Evolutionary conservation across 2,329 filamentous ascomycete genomes (phyloP).

Genomic region (Ceratocystiopsis brevicomis): DNA sequence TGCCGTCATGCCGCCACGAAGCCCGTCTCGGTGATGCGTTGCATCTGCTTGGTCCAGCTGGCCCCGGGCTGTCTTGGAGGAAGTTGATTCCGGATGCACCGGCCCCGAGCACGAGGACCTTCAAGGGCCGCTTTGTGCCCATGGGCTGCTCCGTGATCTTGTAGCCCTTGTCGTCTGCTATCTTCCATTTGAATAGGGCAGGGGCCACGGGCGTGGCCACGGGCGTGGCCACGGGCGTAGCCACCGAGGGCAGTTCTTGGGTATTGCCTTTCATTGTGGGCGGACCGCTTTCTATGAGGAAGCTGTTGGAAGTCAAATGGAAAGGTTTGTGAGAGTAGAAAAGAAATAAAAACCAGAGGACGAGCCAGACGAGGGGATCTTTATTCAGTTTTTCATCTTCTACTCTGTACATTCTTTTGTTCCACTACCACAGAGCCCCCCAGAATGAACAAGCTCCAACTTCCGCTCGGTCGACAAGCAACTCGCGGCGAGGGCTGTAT

Average conservation of each 20-base stretch:
- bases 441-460: too few relatives aligned
- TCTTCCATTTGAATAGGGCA: not conserved
- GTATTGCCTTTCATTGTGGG: too few relatives aligned
- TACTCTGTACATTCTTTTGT: too few relatives aligned
- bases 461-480: too few relatives aligned
- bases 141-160: not conserved
- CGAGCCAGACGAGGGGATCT: too few relatives aligned
- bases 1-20: conserved; percentile 14
- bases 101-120: not conserved
- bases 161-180: not conserved
- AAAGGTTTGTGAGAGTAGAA: too few relatives aligned
- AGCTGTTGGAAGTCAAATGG: too few relatives aligned
- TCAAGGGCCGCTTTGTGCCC: not conserved
- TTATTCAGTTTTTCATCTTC: too few relatives aligned
- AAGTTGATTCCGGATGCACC: conserved; percentile 1
- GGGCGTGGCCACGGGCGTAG: not conserved
- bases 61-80: not conserved
- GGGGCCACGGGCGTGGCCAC: not conserved
- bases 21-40: conserved; percentile 17
- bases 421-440: too few relatives aligned
- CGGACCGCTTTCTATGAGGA: too few relatives aligned
- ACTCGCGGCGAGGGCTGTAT: too few relatives aligned
- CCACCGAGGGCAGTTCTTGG: not conserved
- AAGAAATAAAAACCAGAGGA: too few relatives aligned
- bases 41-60: conserved; percentile 17